Conservation (phyloP, 2,329 filamentous ascomycete genomes). For the Lasiodiplodia sp. region DNA sequence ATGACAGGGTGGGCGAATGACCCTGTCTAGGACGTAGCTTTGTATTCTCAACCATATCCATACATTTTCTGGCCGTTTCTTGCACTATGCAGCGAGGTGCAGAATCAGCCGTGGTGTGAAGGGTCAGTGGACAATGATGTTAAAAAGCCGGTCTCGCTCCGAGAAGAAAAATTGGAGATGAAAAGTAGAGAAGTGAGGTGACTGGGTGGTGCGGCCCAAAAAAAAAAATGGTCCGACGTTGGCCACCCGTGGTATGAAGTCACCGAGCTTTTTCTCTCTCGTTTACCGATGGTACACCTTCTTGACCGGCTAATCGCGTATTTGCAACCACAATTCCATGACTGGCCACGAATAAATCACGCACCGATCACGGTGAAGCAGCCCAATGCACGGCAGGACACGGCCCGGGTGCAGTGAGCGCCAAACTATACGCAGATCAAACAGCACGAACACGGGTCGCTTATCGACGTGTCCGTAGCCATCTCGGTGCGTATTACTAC, state of each 20-base stretch:
- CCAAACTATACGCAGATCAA: not conserved
- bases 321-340: not conserved
- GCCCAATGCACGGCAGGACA: not conserved
- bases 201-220: not conserved
- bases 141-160: not conserved
- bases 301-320: not conserved
- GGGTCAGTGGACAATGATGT: not conserved
- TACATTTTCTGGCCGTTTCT: too few species aligned
- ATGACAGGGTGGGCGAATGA: too few species aligned
- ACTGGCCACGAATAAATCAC: not conserved
- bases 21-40: too few species aligned
- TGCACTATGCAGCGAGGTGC: too few species aligned
- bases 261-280: not conserved
- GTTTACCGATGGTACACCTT: not conserved
- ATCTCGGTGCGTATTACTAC: slow-evolving; percentile 7
- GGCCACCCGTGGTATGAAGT: too few species aligned
- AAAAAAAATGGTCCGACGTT: not conserved
- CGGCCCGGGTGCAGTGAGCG: not conserved
- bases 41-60: too few species aligned
- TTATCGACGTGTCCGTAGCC: not conserved
- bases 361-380: not conserved
- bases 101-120: too few species aligned
- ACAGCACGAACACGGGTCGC: not conserved
- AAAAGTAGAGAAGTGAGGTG: not conserved
- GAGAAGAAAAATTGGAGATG: too few species aligned